phyloP scores from a whole-genome alignment of 2,329 filamentous ascomycete genomes.

The Neonectria neomacrospora region DNA sequence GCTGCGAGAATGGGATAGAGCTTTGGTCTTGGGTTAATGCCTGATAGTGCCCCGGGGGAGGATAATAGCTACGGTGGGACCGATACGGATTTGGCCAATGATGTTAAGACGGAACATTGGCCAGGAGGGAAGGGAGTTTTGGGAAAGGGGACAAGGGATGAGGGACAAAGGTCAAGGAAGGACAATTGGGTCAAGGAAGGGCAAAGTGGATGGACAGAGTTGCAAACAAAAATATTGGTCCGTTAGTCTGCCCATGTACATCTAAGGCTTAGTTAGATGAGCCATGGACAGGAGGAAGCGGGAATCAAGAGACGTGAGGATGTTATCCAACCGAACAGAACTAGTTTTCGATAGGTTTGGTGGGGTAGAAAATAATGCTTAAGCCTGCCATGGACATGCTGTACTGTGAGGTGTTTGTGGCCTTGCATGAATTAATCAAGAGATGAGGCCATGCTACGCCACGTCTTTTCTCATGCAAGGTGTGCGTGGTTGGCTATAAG shows the following conservation, averaged over 20 bases:
- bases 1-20: not conserved
- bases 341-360: not conserved
- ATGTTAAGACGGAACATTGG: not conserved
- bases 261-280: not conserved
- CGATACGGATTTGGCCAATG: constrained; percentile 17
- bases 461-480: constrained; percentile 9
- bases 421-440: constrained; percentile 12
- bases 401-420: not conserved
- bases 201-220: constrained; percentile 7
- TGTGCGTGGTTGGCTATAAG: not conserved
- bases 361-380: constrained; percentile 32
- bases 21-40: not conserved
- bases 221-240: constrained; percentile 6
- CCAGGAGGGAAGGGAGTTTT: constrained; percentile 17
- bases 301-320: not conserved
- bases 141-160: constrained; percentile 3
- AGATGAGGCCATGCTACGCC: constrained; percentile 19
- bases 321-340: not conserved
- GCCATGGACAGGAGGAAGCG: not conserved
- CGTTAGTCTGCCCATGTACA: not conserved
- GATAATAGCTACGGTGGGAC: not conserved
- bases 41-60: not conserved
- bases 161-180: not conserved
- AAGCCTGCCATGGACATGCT: not conserved
- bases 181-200: not conserved